Conservation (phyloP, 2,329 filamentous ascomycete genomes). For the Calonectria fujianensis region DNA sequence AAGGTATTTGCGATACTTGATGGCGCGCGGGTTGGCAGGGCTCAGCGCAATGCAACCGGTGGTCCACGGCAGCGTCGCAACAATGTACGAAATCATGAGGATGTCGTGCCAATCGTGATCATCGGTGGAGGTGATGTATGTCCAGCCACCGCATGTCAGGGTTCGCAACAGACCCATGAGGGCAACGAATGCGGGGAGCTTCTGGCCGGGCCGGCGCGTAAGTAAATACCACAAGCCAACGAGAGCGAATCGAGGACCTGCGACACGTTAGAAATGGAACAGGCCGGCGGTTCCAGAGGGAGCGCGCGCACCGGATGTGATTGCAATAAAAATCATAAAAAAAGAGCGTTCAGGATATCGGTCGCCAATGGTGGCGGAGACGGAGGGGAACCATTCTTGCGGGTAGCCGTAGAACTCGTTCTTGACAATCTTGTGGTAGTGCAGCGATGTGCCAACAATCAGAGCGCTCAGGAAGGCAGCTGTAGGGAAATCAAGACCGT, state of each 20-base stretch:
- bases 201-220: conserved; percentile 83
- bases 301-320: conserved; percentile 83
- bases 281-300: not conserved
- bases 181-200: conserved; percentile 87
- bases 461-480: conserved; percentile 92
- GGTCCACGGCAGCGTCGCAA: conserved; percentile 97
- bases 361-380: conserved; percentile 97
- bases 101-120: conserved; percentile 99
- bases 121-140: conserved; percentile 98
- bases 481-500: conserved; percentile 59
- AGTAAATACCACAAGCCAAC: conserved; percentile 95
- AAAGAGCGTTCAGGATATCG: conserved; percentile 97
- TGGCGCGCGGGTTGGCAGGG: conserved; percentile 86
- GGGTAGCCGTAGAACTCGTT: conserved; percentile 98
- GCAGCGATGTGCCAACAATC: conserved; percentile 85
- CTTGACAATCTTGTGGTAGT: conserved; percentile 97
- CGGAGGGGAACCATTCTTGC: conserved; percentile 96
- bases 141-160: conserved; percentile 97
- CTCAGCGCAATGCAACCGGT: conserved; percentile 91
- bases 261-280: conserved; percentile 43
- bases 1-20: conserved; percentile 92
- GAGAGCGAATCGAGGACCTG: conserved; percentile 91
- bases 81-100: conserved; percentile 98
- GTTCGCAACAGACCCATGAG: conserved; percentile 90
- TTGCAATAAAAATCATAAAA: conserved; percentile 97